Evolutionary conservation across 345 rosid species (phyloP).

Genomic region (Populus nigra): DNA sequence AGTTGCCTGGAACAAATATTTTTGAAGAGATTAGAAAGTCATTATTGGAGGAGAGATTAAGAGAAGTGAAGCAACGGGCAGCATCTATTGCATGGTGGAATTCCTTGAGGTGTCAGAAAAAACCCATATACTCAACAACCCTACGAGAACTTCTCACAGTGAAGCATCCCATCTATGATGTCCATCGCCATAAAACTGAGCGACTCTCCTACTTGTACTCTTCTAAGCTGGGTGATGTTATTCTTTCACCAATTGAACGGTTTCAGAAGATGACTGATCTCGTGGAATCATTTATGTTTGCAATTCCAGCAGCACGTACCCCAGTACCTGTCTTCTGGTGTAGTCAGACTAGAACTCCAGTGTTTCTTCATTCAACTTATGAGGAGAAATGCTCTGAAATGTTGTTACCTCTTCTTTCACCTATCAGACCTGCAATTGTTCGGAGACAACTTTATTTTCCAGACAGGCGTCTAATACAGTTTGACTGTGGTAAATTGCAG

Average conservation of each 20-base stretch:
- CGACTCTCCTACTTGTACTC: slow-evolving; percentile 54
- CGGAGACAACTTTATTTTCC: slow-evolving; percentile 96
- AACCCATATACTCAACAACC: slow-evolving; percentile 78
- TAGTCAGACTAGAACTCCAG: slow-evolving; percentile 57
- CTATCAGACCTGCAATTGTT: slow-evolving; percentile 92
- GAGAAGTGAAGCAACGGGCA: slow-evolving; percentile 72
- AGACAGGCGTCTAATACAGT: slow-evolving; percentile 95
- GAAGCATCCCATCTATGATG: slow-evolving; percentile 59
- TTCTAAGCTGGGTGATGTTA: slow-evolving; percentile 69
- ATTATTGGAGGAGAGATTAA: slow-evolving; percentile 65
- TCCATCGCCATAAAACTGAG: slow-evolving; percentile 50
- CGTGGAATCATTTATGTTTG: slow-evolving; percentile 86
- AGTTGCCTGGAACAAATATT: slow-evolving; percentile 61
- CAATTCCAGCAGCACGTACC: slow-evolving; percentile 93
- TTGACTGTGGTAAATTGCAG: slow-evolving; percentile 99
- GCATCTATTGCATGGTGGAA: slow-evolving; percentile 98
- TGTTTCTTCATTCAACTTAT: slow-evolving; percentile 58
- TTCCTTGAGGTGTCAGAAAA: slow-evolving; percentile 87
- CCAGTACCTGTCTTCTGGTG: slow-evolving; percentile 83
- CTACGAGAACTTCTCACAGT: slow-evolving; percentile 54
- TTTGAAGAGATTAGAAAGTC: slow-evolving; percentile 86
- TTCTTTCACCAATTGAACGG: slow-evolving; percentile 87
- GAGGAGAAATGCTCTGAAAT: slow-evolving; percentile 60
- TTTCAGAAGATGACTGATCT: slow-evolving; percentile 71
- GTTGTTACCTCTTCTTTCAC: slow-evolving; percentile 72